These are phyloP conservation scores for Schwanniomyces vanrijiae DNA, from an alignment of 805 yeast species.

Conservation along the genomic window DNA sequence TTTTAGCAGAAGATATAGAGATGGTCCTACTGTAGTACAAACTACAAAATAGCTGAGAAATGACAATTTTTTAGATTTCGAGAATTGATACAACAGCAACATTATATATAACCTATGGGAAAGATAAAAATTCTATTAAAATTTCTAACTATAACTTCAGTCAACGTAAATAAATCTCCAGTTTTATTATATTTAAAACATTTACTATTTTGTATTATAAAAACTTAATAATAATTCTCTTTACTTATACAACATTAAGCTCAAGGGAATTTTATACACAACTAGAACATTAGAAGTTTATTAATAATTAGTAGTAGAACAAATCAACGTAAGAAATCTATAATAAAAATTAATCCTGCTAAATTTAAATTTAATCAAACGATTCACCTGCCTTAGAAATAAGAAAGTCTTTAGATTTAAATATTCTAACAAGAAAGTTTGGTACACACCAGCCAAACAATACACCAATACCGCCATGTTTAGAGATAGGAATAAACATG, in stretches of 20 bases:
- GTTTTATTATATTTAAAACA: too few species aligned
- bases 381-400: slow-evolving; percentile 20
- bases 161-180: too few species aligned
- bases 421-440: slow-evolving; percentile 22
- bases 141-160: too few species aligned
- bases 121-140: too few species aligned
- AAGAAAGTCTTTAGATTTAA: slow-evolving; percentile 29
- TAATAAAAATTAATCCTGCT: too few species aligned
- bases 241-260: too few species aligned
- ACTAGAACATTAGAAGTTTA: too few species aligned
- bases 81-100: slow-evolving; percentile 48
- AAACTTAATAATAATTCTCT: too few species aligned
- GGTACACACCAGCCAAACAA: slow-evolving; percentile 29
- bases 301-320: too few species aligned
- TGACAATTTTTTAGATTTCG: slow-evolving; percentile 25
- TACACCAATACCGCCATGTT: slow-evolving; percentile 35
- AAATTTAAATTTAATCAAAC: slow-evolving; percentile 7
- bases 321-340: too few species aligned
- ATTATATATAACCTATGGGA: not conserved
- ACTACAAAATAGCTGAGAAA: slow-evolving; percentile 14
- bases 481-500: slow-evolving; percentile 31
- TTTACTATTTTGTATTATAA: too few species aligned
- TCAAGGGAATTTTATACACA: too few species aligned
- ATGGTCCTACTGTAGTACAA: slow-evolving; percentile 25
- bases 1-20: slow-evolving; percentile 35